Percentiles rank a stretch among this genome's conserved stretches.
Conservation (phyloP, 129 eudicot species). For the Helichrysum umbraculigerum region DNA sequence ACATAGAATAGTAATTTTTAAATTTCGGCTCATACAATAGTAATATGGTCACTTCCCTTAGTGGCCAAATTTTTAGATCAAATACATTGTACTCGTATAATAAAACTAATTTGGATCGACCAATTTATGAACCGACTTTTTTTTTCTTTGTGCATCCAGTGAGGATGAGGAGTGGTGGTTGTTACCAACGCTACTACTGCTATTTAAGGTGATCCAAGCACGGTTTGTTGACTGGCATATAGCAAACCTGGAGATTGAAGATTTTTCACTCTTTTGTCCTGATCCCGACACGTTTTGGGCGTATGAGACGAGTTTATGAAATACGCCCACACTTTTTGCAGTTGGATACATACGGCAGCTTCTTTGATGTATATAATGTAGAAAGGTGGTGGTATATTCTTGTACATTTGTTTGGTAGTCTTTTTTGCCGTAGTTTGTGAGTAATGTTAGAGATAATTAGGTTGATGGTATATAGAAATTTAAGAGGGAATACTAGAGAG, state of each 20-base stretch:
- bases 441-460: slow-evolving; percentile 29
- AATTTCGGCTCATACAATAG: no score
- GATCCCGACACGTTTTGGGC: slow-evolving; percentile 98
- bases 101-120: not conserved
- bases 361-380: slow-evolving; percentile 46
- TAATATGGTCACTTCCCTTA: not conserved
- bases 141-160: slow-evolving; percentile 37
- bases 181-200: slow-evolving; percentile 62
- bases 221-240: slow-evolving; percentile 89
- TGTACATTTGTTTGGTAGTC: slow-evolving; percentile 31
- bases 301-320: slow-evolving; percentile 58
- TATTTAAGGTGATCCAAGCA: slow-evolving; percentile 77
- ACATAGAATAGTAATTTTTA: no score
- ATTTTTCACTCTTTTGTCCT: slow-evolving; percentile 78
- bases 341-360: slow-evolving; percentile 22
- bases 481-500: not conserved
- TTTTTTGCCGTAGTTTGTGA: slow-evolving; percentile 18
- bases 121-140: slow-evolving; percentile 1
- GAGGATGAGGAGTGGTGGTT: slow-evolving; percentile 94
- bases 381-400: slow-evolving; percentile 39
- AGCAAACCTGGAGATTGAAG: slow-evolving; percentile 84
- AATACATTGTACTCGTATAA: not conserved
- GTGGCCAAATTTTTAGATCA: not conserved
- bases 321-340: slow-evolving; percentile 20
- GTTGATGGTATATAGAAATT: slow-evolving; percentile 28